Base-by-base conservation (phyloP, 2,329 filamentous ascomycete genomes). In the Fusarium nurragi region DNA sequence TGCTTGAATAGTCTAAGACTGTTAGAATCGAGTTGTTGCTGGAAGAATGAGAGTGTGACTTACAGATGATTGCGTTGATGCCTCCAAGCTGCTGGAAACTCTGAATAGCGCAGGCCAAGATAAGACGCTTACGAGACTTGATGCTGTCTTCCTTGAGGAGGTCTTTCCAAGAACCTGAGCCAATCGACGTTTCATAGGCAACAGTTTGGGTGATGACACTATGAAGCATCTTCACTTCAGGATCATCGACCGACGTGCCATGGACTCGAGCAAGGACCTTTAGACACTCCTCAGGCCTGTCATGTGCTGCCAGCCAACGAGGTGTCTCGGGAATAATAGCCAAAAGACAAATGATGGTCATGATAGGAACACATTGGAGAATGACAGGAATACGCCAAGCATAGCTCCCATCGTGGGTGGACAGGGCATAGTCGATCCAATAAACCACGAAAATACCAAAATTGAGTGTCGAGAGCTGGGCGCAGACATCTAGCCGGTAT, bases 41-140 rank as follows among this genome's bases (percentile, higher is more conserved):
- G n/a, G n/a, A n/a, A n/a, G n/a, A n/a, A n/a, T n/a, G n/a, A n/a
- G n/a, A n/a, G n/a, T n/a, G n/a, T n/a, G 2, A 30, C 72, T 56
- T n/a, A 75, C 73, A 84, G 19, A 81, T 81, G 25, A 82, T 77
- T 5, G 79, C 78, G 30, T 83, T 84, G 59, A 81, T 83, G 4
- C 83, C 83, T 6, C 78, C 77, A 3, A 84, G 73, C 28, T 84
- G 82, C 54, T 84, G 82, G 46, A 75, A 71, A 0, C 55, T 55
- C 16, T 77, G 73, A 0, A 76, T 69, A 1, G 61, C 64, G n/a
- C 74, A 77, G 3, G 74, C 72, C 34, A 78, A 67, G 9, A 77
- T 38, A 0, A 78, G 64, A 7, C 77, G 48, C n/a, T 49, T 67
- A 22, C 68, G 71, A 10, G 72, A 75, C 53, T 75, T 73, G 55